Conservation (phyloP, 2,329 filamentous ascomycete genomes). For the Neurospora sp. region DNA sequence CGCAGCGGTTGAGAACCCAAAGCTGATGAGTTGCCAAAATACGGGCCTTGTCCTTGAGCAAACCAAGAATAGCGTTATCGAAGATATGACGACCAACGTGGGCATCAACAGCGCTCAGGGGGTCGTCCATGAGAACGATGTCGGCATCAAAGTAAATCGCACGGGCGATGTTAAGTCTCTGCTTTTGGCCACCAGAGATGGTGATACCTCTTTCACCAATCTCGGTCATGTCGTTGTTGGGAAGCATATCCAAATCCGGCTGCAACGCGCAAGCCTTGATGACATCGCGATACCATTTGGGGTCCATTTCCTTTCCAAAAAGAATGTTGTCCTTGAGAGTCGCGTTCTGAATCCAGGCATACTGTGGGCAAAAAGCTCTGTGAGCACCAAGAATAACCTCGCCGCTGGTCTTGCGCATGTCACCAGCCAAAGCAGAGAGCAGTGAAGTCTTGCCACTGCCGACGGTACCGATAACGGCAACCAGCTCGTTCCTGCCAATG, state of each 20-base stretch:
- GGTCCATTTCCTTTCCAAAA: conserved; percentile 72
- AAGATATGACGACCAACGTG: conserved; percentile 71
- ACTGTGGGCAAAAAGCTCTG: conserved; percentile 87
- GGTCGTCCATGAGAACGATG: conserved; percentile 60
- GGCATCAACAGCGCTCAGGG: conserved; percentile 58
- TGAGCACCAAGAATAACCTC: conserved; percentile 66
- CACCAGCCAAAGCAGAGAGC: conserved; percentile 78
- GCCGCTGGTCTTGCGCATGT: conserved; percentile 79
- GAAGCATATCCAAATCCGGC: conserved; percentile 86
- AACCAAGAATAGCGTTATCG: conserved; percentile 83
- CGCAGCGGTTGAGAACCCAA: conserved; percentile 82
- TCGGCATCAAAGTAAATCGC: conserved; percentile 62
- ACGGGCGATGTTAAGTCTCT: conserved; percentile 86
- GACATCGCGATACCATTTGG: conserved; percentile 74
- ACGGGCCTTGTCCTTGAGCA: conserved; percentile 80
- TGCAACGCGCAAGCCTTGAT: conserved; percentile 76
- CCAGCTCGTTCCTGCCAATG: conserved; percentile 63
- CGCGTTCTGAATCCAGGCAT: conserved; percentile 95
- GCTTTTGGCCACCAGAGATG: conserved; percentile 90
- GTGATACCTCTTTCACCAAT: conserved; percentile 95
- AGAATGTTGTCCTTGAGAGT: conserved; percentile 81
- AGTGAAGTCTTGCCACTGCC: conserved; percentile 86
- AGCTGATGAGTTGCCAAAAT: conserved; percentile 92
- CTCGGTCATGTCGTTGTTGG: conserved; percentile 77
- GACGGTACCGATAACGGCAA: conserved; percentile 81